Evolutionary conservation across 1,284 basidiomycete genomes (phyloP).

Genomic region (Tausonia pullulans): DNA sequence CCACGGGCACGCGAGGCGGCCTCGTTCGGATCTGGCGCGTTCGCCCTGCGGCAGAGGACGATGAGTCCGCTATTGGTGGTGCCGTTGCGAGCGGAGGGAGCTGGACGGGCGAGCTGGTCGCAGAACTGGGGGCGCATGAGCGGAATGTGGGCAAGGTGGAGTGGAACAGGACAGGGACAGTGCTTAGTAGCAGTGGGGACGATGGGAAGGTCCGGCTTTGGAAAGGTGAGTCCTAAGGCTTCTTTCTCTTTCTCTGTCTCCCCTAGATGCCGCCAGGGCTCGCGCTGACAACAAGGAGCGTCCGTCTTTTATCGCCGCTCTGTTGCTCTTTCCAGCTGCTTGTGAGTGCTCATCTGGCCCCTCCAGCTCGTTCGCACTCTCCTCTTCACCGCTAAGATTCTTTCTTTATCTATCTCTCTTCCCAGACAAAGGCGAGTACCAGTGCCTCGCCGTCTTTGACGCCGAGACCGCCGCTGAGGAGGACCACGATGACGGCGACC

Average conservation of each 20-base stretch:
- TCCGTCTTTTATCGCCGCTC: background rate
- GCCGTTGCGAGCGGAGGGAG: too few species aligned
- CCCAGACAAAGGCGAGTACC: background rate
- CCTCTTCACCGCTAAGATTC: background rate
- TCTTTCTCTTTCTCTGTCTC: background rate
- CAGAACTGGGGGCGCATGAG: too few species aligned
- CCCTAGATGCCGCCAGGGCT: background rate
- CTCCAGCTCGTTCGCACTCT: background rate
- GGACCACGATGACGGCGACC: too few species aligned
- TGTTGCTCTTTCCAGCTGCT: background rate
- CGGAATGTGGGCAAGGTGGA: constrained; percentile 39
- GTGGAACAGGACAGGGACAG: constrained; percentile 51
- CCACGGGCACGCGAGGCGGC: constrained; percentile 75
- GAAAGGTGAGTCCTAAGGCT: constrained; percentile 45
- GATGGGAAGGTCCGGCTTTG: constrained; percentile 78
- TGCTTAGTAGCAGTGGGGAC: constrained; percentile 76
- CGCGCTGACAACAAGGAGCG: background rate
- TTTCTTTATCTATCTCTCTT: background rate
- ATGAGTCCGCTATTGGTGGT: background rate
- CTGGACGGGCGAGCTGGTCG: background rate
- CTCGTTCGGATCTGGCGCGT: constrained; percentile 75
- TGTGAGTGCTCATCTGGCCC: background rate
- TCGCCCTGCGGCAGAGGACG: constrained; percentile 40
- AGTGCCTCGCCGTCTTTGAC: constrained; percentile 5
- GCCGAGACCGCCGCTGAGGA: background rate